Evolutionary conservation across 345 rosid genomes (phyloP).

Genomic region (Draba incana): DNA sequence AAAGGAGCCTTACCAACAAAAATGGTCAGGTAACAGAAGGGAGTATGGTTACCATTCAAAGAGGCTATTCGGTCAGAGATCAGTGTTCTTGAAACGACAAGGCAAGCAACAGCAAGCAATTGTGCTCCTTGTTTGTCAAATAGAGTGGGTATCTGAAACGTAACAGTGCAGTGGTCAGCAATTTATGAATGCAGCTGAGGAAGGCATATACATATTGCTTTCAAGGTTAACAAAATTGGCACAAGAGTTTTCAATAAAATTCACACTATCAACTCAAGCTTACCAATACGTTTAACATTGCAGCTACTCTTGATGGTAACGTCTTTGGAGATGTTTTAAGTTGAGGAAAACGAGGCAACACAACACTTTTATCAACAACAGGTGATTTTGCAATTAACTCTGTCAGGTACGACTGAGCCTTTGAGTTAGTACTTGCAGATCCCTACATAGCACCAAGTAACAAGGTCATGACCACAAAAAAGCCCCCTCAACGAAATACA

Average conservation of each 20-base stretch:
- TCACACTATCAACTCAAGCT: constrained; percentile 36
- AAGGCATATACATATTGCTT: not conserved
- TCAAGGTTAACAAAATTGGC: not conserved
- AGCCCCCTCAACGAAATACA: constrained; percentile 14
- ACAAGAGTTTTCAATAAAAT: constrained; percentile 2
- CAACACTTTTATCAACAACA: constrained; percentile 43
- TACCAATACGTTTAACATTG: constrained; percentile 89
- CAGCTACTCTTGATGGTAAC: constrained; percentile 82
- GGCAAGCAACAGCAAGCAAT: constrained; percentile 79
- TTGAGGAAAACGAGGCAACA: constrained; percentile 74
- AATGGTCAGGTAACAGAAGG: constrained; percentile 14
- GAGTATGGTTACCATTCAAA: constrained; percentile 66
- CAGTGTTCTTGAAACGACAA: constrained; percentile 92
- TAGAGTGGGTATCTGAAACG: constrained; percentile 79
- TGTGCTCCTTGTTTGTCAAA: constrained; percentile 95
- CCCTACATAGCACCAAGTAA: constrained; percentile 52
- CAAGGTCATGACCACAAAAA: constrained; percentile 28
- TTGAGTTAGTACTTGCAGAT: constrained; percentile 54
- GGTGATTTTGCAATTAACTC: constrained; percentile 77
- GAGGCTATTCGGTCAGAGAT: constrained; percentile 96
- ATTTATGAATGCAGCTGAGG: constrained; percentile 9
- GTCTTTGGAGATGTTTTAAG: constrained; percentile 60
- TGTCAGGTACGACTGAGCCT: constrained; percentile 62
- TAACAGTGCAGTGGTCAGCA: constrained; percentile 28
- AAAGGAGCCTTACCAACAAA: constrained; percentile 2